phyloP scores from a whole-genome alignment of 371 early-diverging fungal species.

The Haplosporangium sp. region DNA sequence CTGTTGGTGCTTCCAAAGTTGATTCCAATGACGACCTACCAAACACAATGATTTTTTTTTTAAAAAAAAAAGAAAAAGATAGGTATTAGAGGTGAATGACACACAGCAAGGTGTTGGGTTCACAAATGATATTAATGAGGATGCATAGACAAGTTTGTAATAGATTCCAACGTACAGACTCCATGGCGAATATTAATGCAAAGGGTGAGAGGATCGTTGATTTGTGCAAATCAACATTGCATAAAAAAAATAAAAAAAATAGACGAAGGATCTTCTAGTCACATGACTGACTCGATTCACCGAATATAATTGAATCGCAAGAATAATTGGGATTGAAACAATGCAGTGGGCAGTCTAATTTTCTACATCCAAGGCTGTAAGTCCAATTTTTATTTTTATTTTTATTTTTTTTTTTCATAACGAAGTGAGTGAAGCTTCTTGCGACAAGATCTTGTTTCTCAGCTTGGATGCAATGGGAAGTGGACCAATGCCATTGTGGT shows the following conservation, averaged over 20 bases:
- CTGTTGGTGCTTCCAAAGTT: constrained; percentile 92
- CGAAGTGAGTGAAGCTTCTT: too few relatives aligned
- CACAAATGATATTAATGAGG: not conserved
- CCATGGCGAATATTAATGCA: constrained; percentile 50
- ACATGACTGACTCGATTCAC: not conserved
- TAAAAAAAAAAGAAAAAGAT: not conserved
- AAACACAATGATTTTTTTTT: not conserved
- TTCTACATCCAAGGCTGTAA: too few relatives aligned
- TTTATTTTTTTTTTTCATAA: too few relatives aligned
- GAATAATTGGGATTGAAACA: not conserved
- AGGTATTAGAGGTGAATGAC: not conserved
- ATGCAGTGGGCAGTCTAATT: too few relatives aligned
- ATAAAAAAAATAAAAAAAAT: not conserved
- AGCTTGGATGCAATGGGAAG: too few relatives aligned
- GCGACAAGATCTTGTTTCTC: too few relatives aligned
- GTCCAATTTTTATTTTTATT: too few relatives aligned
- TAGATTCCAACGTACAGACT: constrained; percentile 34
- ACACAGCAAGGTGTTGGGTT: not conserved
- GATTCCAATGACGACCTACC: constrained; percentile 80
- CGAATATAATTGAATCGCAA: not conserved
- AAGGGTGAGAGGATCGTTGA: constrained; percentile 13
- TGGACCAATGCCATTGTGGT: too few relatives aligned
- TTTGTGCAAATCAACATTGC: constrained; percentile 42
- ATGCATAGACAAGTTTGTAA: not conserved
- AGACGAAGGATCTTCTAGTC: not conserved